Evolutionary conservation across 495 filamentous ascomycete species (phyloP).

Genomic region (Neurospora intermedia): DNA sequence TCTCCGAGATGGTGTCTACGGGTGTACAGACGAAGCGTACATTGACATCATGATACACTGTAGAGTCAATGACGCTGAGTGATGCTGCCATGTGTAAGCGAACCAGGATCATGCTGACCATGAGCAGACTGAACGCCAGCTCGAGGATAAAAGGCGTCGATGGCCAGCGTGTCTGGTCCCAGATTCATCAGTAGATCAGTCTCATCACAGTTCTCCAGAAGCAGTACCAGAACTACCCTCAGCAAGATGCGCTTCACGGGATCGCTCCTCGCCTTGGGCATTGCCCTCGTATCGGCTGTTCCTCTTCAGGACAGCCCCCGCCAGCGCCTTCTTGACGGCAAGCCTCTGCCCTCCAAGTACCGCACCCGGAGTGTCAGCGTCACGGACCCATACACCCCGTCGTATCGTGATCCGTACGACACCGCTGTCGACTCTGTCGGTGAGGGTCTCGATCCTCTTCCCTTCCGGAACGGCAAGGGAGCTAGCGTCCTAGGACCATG

Average conservation of each 20-base stretch:
- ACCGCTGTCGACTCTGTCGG: slow-evolving; percentile 46
- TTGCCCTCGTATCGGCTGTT: slow-evolving; percentile 26
- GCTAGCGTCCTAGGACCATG: slow-evolving; percentile 53
- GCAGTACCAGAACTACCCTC: not conserved
- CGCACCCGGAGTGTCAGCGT: slow-evolving; percentile 15
- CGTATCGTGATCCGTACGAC: slow-evolving; percentile 33
- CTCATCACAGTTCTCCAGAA: not conserved
- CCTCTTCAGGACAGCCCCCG: slow-evolving; percentile 41
- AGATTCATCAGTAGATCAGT: not conserved
- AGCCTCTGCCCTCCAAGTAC: slow-evolving; percentile 33
- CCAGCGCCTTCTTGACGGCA: slow-evolving; percentile 37
- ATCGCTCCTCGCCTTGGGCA: slow-evolving; percentile 17
- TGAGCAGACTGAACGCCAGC: not conserved
- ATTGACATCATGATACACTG: not conserved
- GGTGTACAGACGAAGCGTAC: not conserved
- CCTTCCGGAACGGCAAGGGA: slow-evolving; percentile 55
- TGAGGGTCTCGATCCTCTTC: slow-evolving; percentile 47
- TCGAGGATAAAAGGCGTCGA: not conserved
- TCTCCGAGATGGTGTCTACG: not conserved
- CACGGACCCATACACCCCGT: slow-evolving; percentile 35
- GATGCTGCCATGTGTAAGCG: not conserved
- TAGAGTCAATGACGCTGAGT: not conserved
- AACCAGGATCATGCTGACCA: not conserved
- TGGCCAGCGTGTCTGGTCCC: not conserved
- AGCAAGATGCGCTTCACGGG: slow-evolving; percentile 25